phyloP scores from a whole-genome alignment of 1,139 yeast species.

The Pichia sp. region DNA sequence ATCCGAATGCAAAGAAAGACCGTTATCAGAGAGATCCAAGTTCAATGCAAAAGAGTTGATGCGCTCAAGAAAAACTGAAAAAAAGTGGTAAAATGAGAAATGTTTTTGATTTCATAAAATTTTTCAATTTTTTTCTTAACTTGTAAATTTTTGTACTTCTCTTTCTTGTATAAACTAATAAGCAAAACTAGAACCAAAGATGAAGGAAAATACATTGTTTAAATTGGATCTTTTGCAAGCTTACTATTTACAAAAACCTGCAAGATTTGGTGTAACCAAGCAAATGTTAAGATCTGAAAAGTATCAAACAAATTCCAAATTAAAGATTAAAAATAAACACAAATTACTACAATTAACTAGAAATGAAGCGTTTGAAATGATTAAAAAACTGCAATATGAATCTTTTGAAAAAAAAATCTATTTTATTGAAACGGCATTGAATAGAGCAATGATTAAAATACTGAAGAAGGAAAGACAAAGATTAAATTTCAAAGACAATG shows the following conservation, averaged over 20 bases:
- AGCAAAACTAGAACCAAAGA: background rate
- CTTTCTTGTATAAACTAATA: background rate
- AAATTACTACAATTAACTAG: constrained; percentile 34
- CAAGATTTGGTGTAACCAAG: constrained; percentile 51
- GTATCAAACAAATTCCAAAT: constrained; percentile 6
- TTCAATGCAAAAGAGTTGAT: constrained; percentile 17
- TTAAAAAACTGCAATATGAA: constrained; percentile 40
- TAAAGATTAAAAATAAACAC: constrained; percentile 27
- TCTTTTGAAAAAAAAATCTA: constrained; percentile 47
- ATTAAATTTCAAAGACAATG: constrained; percentile 2
- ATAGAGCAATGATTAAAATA: constrained; percentile 28
- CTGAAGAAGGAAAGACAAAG: constrained; percentile 21
- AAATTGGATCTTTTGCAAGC: constrained; percentile 47
- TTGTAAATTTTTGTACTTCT: background rate
- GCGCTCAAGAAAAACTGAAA: constrained; percentile 27
- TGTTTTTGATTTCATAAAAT: background rate
- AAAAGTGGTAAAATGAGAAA: too few relatives aligned
- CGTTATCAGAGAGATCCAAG: constrained; percentile 55
- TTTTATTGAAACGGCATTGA: constrained; percentile 33
- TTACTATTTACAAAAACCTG: constrained; percentile 37
- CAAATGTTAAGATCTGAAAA: constrained; percentile 38
- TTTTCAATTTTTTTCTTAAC: background rate
- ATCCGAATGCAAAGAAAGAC: constrained; percentile 54
- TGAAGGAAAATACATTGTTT: constrained; percentile 33
- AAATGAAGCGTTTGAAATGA: constrained; percentile 40